Evolutionary conservation across 306 rosid species (phyloP).

Genomic region (Crotalaria pallida): DNA sequence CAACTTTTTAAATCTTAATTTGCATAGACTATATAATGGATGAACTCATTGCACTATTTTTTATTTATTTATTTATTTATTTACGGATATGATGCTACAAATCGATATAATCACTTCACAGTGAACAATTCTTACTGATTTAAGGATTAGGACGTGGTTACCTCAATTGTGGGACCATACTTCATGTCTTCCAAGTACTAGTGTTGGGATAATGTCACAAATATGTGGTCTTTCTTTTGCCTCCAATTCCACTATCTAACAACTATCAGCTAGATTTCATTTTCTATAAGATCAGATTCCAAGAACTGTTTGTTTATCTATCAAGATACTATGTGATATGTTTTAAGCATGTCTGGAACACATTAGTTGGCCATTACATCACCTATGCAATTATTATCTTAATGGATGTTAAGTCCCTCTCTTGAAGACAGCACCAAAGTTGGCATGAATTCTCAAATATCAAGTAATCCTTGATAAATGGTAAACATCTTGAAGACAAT

Average conservation of each 20-base stretch:
- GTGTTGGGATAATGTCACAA: background rate
- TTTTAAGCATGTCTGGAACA: background rate
- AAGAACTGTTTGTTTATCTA: too few species aligned
- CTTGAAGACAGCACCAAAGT: background rate
- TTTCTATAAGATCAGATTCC: background rate
- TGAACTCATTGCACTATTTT: background rate
- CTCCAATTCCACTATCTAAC: background rate
- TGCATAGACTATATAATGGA: background rate
- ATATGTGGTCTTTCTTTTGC: background rate
- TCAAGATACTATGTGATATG: background rate
- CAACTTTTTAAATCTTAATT: background rate
- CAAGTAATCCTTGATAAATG: background rate
- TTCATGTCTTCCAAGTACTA: too few species aligned
- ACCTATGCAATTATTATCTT: background rate
- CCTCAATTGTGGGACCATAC: background rate
- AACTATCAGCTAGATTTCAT: background rate
- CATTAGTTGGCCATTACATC: background rate
- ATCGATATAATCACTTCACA: background rate
- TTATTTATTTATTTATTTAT: too few species aligned
- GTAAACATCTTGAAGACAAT: conserved; percentile 4
- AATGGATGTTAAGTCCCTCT: background rate
- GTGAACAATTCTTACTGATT: background rate
- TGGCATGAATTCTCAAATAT: background rate
- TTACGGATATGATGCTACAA: background rate
- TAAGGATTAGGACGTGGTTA: background rate